Evolutionary conservation across 2,329 filamentous ascomycete species (phyloP), one percentile per base, ranked within the genome.

Genomic region (Pseudopithomyces chartarum): DNA sequence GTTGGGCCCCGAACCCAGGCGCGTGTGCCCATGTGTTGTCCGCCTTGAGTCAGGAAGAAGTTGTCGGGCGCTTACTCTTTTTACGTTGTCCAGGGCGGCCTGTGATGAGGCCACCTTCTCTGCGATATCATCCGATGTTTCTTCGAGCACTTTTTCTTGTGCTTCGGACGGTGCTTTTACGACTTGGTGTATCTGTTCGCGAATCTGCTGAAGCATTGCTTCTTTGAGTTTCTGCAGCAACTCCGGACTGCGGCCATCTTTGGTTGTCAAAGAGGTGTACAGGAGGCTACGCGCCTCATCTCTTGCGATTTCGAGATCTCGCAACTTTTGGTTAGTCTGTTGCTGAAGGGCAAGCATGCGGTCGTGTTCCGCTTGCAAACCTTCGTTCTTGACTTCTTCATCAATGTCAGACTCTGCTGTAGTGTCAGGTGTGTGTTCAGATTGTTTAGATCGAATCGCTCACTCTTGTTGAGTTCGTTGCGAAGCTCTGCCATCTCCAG

Each of bases 241-340:
- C 49, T 71, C 71, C 7, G 72, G 67, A 5, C 65, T 64, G 4
- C 74, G 63, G 29, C 66, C 40, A 67, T 66, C 54, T 73, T 69
- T 36, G 75, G 68, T 15, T 73, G 55, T 26, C 70, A 73, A 47
- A 68, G 64, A 32, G 70, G 66, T 32, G n/a, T 51, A 51, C n/a
- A 77, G 60, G 5, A 76, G 63, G 48, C 71, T 65, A 13, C 68
- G 60, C 56, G 73, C 73, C 46, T 77, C 73, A 15, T 75, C 73
- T 23, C 73, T 70, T 38, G 66, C 66, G 20, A 73, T 56, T 51
- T 76, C 73, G 12, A 76, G 63, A 19, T 74, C 70, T 55, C 69
- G 66, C 29, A 73, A 55, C 55, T 67, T 71, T 53, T 73, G 66
- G 49, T 74, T 73, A 6, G 71, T 69, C 29, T 65, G 65, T 39